Evolutionary conservation across 1,284 basidiomycete species (phyloP), one percentile per base, ranked within the genome.

Genomic region (Jaminaea rosea): DNA sequence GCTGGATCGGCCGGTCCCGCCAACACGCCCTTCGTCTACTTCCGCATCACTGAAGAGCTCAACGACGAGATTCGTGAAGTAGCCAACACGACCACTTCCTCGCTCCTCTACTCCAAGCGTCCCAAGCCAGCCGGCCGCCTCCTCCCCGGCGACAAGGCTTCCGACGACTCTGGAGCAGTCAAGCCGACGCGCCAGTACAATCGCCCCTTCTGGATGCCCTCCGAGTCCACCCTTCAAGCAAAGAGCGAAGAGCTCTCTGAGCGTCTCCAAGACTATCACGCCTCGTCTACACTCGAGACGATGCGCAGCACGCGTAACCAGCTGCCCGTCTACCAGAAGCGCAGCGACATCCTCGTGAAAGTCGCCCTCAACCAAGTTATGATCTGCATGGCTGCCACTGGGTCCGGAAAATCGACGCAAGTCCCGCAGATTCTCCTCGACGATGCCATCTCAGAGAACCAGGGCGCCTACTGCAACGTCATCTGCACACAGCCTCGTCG

Each of bases 331-430:
- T 58, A 59, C 27, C 62, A 71, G 34, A 64, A 65, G 37, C 56
- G 64, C 28, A 58, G 60, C 34, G 68, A 71, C 26, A 58, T 72
- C 15, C 60, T 72, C 19, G 76, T 80, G 13, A 84, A 86, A 58
- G 83, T 96, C 62, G 78, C 80, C 36, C 77, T 82, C 34, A 84
- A 94, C 73, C 86, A 91, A 29, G 87, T 96, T 52, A 89, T 87
- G 1, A 86, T 97, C 57, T 84, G 87, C 62, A 90, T 93, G 87
- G 92, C 91, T 24, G 85, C 89, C 1, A 96, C 92, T 1, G 91
- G 92, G 39, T 94, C 89, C 0, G 92, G 92, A 8, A 96, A 96
- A 77, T 94, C 91, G 7, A 96, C 92, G 0, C 92, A 97, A 73
- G 83, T 96, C 32, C 92, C 92, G 2, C 92, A 96, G 75, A 79